Conservation (phyloP, 2,329 filamentous ascomycete genomes). For the Hypoxylon sp. region DNA sequence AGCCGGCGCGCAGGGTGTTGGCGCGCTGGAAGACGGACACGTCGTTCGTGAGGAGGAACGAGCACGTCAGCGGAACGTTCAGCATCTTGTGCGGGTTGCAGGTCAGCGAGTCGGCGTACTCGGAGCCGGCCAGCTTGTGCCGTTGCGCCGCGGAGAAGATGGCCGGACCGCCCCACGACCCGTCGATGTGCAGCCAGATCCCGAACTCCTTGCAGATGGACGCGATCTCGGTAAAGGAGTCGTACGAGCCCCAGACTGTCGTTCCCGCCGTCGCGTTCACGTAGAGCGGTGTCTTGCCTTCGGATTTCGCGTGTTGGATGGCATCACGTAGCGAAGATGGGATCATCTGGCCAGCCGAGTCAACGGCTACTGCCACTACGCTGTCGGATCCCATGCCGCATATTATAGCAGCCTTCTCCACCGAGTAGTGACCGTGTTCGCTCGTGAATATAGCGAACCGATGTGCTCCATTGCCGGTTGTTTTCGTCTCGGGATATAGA, state of each 20-base stretch:
- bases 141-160: slow-evolving; percentile 76
- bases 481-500: slow-evolving; percentile 83
- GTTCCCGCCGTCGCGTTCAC: slow-evolving; percentile 96
- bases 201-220: slow-evolving; percentile 76
- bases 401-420: slow-evolving; percentile 94
- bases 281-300: slow-evolving; percentile 87
- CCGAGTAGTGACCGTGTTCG: slow-evolving; percentile 90
- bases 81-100: slow-evolving; percentile 99
- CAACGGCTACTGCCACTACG: slow-evolving; percentile 81
- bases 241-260: slow-evolving; percentile 90
- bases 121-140: slow-evolving; percentile 74
- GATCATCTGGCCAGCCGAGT: slow-evolving; percentile 77
- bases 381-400: slow-evolving; percentile 82
- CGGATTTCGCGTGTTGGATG: slow-evolving; percentile 69
- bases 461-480: slow-evolving; percentile 71
- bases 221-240: slow-evolving; percentile 78
- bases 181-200: slow-evolving; percentile 95
- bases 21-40: slow-evolving; percentile 81
- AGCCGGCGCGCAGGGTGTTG: slow-evolving; percentile 88
- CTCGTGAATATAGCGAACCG: slow-evolving; percentile 89
- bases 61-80: slow-evolving; percentile 89
- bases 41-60: slow-evolving; percentile 85
- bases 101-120: slow-evolving; percentile 83
- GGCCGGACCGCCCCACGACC: slow-evolving; percentile 87
- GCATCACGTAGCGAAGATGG: slow-evolving; percentile 72